Conservation (phyloP, 129 eudicot species). For the Artemisia tridentata region DNA sequence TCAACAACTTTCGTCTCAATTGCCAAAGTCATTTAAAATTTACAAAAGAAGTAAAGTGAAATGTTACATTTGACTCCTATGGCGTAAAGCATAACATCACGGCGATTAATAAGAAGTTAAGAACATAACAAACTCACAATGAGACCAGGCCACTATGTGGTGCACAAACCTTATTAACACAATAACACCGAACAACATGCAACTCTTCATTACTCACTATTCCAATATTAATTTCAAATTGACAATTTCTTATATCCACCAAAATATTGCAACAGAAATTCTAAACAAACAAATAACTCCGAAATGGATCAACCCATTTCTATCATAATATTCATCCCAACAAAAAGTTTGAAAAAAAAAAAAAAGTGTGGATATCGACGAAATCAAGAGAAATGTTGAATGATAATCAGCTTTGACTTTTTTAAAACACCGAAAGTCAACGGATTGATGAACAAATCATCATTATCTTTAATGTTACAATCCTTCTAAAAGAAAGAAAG, state of each 20-base stretch:
- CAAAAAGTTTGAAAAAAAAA: background rate
- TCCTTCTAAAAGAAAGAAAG: background rate
- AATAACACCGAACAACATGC: background rate
- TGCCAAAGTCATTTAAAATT: no score
- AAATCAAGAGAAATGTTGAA: constrained; percentile 6
- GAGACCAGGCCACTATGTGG: constrained; percentile 13
- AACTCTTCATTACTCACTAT: background rate
- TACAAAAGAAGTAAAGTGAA: no score
- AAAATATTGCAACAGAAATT: background rate
- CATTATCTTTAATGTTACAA: background rate
- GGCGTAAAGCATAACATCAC: background rate
- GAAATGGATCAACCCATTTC: background rate
- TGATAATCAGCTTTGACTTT: background rate
- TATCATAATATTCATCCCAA: background rate
- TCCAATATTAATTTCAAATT: background rate
- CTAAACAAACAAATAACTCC: constrained; percentile 7
- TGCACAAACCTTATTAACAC: background rate
- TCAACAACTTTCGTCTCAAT: no score
- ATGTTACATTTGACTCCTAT: background rate
- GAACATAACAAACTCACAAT: background rate
- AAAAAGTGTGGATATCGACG: background rate
- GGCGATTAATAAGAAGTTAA: background rate
- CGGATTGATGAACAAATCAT: background rate
- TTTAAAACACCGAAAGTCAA: background rate
- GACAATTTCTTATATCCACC: background rate